These are phyloP conservation scores for Trichoderma atrobrunneum DNA, from an alignment of 2,329 filamentous ascomycete species.

Conservation along the genomic window DNA sequence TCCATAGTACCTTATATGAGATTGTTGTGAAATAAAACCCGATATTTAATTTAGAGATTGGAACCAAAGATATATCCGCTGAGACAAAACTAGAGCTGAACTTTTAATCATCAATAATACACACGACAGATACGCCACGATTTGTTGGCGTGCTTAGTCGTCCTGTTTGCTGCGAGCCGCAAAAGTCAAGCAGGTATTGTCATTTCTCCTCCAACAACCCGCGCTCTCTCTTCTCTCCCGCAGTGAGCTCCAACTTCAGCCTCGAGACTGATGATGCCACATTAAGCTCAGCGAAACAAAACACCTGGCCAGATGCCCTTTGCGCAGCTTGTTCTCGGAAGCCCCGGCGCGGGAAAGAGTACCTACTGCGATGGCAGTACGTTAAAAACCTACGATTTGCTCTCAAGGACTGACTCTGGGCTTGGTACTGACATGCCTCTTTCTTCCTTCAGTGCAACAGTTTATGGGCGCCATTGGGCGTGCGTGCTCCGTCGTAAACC, in stretches of 20 bases:
- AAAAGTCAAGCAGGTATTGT: not conserved
- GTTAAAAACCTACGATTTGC: slow-evolving; percentile 27
- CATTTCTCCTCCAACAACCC: not conserved
- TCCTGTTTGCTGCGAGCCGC: not conserved
- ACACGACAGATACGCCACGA: not conserved
- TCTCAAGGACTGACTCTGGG: not conserved
- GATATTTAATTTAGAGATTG: not conserved
- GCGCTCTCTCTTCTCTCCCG: not conserved
- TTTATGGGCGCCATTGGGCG: slow-evolving; percentile 95
- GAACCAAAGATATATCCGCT: not conserved
- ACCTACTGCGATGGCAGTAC: slow-evolving; percentile 95
- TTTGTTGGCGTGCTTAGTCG: not conserved
- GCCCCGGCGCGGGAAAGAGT: slow-evolving; percentile 91
- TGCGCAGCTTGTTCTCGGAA: slow-evolving; percentile 83
- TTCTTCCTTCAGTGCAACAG: slow-evolving; percentile 68
- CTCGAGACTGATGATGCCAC: slow-evolving; percentile 25
- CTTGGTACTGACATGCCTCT: not conserved
- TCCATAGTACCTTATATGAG: not conserved
- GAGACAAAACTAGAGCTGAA: not conserved
- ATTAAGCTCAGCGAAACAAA: slow-evolving; percentile 22
- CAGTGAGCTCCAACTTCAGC: not conserved
- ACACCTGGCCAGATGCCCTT: slow-evolving; percentile 51
- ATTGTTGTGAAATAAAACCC: not conserved
- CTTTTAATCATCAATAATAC: not conserved
- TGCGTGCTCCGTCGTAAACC: slow-evolving; percentile 91